Base-by-base conservation (phyloP, 192 early-diverging fungal species). In the Coemansia sp. region DNA sequence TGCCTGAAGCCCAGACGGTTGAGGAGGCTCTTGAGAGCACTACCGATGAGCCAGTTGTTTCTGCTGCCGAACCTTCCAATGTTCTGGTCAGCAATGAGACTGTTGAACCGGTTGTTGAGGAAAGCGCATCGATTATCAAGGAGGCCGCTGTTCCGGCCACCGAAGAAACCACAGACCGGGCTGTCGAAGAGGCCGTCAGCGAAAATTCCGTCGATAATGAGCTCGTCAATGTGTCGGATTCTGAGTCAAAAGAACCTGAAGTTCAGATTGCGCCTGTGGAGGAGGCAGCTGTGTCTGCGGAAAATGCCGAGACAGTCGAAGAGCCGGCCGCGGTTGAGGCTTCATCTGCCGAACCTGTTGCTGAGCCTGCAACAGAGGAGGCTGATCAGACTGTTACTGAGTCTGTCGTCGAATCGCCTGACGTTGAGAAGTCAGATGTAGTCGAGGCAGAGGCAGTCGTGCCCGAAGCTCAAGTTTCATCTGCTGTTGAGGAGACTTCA, bases 231-330 rank as follows among this genome's bases (percentile, higher is more conserved):
- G 7, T 34, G 31, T 34, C 31, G 0, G 8, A 34, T 34, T 34
- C 31, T 34, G 44, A 37, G 25, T 25, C 25, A 4, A 55, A 64
- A 23, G 63, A 64, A 7, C 44, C 55, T 4, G 44, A 20, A 12
- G 49, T 49, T 11, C 48, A 58, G 4, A 18, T 46, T 18, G 11
- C 59, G 21, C 46, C 9, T 7, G 42, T 17, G 18, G 49, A 54
- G 31, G 31, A 34, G 31, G 31, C 31, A 7, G 58, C 50, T 28
- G 31, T 34, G 31, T 34, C 7, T 0, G 34, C 48, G n/a, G 3
- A 4, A 15, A 47, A 17, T 7, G 49, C 0, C 21, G 20, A 52
- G 34, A 18, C 12, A 5, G n/a, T 21, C 21, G n/a, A 25, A 50
- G 40, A 52, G 25, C 50, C 17, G 21, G 18, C n/a, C 11, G 10